Conservation (phyloP, 164 flowering plant genomes). For the Kalanchoe fedtschenkoi region DNA sequence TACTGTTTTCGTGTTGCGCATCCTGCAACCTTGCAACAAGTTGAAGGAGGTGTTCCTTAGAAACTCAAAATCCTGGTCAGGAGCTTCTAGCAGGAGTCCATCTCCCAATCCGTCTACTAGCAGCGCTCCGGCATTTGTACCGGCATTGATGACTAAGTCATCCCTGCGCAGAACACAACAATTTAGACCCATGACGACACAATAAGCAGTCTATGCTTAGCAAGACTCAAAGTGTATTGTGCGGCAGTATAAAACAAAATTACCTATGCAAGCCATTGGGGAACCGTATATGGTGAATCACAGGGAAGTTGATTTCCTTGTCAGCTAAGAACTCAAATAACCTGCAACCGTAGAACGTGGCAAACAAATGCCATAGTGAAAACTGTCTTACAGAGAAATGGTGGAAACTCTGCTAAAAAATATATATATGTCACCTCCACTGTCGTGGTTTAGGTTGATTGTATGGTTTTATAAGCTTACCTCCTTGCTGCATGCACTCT, state of each 20-base stretch:
- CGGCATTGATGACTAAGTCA: slow-evolving; percentile 86
- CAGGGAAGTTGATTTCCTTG: slow-evolving; percentile 64
- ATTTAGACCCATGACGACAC: slow-evolving; percentile 7
- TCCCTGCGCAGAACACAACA: slow-evolving; percentile 39
- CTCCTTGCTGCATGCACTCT: slow-evolving; percentile 96
- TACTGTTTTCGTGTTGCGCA: slow-evolving; percentile 97
- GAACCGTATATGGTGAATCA: slow-evolving; percentile 82
- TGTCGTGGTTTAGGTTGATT: not conserved
- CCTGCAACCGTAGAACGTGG: slow-evolving; percentile 29
- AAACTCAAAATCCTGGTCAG: slow-evolving; percentile 81
- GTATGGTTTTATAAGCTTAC: slow-evolving; percentile 20
- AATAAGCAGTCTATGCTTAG: not conserved
- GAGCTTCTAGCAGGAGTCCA: slow-evolving; percentile 78
- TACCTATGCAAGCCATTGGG: slow-evolving; percentile 70
- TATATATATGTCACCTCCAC: too few relatives aligned
- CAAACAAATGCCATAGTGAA: not conserved
- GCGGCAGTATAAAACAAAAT: not conserved
- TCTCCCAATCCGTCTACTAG: slow-evolving; percentile 97
- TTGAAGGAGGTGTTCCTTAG: slow-evolving; percentile 87
- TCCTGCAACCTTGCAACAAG: slow-evolving; percentile 95
- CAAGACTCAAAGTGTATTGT: not conserved
- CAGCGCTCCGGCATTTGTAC: slow-evolving; percentile 81
- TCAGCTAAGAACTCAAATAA: slow-evolving; percentile 72
- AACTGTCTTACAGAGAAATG: not conserved
- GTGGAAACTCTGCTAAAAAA: too few relatives aligned